These are phyloP conservation scores for Solanum megistacrolobum DNA, from an alignment of 257 asterid genomes.

Conservation along the genomic window DNA sequence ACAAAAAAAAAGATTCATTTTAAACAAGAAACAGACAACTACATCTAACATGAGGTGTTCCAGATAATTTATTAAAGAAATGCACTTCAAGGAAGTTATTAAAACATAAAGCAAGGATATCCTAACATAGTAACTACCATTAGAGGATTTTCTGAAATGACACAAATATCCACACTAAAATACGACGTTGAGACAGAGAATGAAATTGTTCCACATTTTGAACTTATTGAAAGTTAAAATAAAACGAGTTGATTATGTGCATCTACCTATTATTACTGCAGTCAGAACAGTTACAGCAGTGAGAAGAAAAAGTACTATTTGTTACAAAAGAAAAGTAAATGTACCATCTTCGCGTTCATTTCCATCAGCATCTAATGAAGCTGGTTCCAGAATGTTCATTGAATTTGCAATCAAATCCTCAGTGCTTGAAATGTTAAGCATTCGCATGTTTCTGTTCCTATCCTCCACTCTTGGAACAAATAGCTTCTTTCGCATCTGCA, in stretches of 20 bases:
- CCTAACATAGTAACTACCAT: background rate
- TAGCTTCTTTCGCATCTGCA: conserved; percentile 57
- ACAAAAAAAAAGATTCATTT: background rate
- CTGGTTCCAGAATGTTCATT: conserved; percentile 89
- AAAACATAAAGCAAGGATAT: background rate
- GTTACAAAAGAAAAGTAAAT: background rate
- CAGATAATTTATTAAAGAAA: background rate
- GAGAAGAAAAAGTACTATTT: background rate
- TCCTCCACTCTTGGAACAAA: conserved; percentile 95
- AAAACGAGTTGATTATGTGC: background rate
- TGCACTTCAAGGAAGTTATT: background rate
- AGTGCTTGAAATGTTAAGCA: conserved; percentile 70
- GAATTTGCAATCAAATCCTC: conserved; percentile 82
- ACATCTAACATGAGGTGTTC: background rate
- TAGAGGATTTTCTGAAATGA: background rate
- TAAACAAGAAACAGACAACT: background rate
- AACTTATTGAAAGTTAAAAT: background rate
- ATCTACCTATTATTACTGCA: background rate
- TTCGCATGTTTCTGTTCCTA: conserved; percentile 86
- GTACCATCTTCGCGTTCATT: conserved; percentile 86
- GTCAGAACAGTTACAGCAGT: background rate
- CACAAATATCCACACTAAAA: background rate
- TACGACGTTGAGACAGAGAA: background rate
- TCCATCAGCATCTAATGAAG: conserved; percentile 57
- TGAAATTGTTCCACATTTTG: background rate